Evolutionary conservation across 164 flowering plant genomes (phyloP).

Genomic region (Amborella trichopoda): DNA sequence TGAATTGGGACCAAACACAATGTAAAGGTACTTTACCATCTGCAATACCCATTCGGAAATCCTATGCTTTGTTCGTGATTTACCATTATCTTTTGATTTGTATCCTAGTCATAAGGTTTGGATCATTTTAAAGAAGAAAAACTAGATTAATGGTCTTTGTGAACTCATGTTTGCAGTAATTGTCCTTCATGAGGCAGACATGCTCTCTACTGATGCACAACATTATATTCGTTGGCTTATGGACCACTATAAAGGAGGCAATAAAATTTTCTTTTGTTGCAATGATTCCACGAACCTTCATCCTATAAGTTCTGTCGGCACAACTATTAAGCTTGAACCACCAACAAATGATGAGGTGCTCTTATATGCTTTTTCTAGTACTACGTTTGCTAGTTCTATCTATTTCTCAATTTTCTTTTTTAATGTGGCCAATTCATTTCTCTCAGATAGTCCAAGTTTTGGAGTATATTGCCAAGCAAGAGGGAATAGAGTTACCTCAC

Average conservation of each 20-base stretch:
- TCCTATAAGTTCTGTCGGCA: conserved; percentile 35
- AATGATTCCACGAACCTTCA: conserved; percentile 45
- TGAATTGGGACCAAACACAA: no score
- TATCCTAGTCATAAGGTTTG: no score
- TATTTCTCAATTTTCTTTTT: no score
- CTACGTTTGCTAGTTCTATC: no score
- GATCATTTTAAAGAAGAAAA: not conserved
- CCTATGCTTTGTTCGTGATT: no score
- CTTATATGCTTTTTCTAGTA: no score
- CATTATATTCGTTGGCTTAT: conserved; percentile 50
- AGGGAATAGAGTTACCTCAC: conserved; percentile 34
- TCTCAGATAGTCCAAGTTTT: conserved; percentile 54
- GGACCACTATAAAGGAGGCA: conserved; percentile 38
- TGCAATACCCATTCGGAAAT: no score
- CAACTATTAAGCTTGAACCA: conserved; percentile 32
- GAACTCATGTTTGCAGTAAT: conserved; percentile 41
- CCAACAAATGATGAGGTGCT: conserved; percentile 58
- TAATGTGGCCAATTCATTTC: not conserved
- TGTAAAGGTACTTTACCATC: no score
- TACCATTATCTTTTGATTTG: no score
- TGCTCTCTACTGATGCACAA: conserved; percentile 42
- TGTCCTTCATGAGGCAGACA: conserved; percentile 48
- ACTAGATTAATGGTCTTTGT: not conserved
- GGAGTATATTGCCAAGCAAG: conserved; percentile 39
- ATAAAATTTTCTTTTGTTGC: conserved; percentile 57